These are phyloP conservation scores for Camillea tinctor DNA, from an alignment of 2,329 filamentous ascomycete species.

Conservation along the genomic window DNA sequence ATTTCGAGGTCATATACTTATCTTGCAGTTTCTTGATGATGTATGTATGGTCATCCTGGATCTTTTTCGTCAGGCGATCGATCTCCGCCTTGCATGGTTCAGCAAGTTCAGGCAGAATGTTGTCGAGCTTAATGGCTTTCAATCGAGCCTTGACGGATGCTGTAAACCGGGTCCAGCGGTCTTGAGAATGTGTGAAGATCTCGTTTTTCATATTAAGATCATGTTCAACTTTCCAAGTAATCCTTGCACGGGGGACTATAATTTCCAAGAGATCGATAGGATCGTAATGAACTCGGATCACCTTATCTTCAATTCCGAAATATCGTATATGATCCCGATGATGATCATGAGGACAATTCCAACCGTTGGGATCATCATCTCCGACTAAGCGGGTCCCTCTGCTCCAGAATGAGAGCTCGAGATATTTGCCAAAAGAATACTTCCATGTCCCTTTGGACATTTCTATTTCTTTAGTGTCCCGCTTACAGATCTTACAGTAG, in stretches of 20 bases:
- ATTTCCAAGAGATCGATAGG: slow-evolving; percentile 91
- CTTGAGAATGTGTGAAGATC: slow-evolving; percentile 76
- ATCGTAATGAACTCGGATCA: slow-evolving; percentile 88
- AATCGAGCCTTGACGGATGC: slow-evolving; percentile 79
- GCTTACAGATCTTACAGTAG: slow-evolving; percentile 86
- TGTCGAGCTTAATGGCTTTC: slow-evolving; percentile 87
- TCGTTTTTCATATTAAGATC: slow-evolving; percentile 93
- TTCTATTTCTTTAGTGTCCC: slow-evolving; percentile 81
- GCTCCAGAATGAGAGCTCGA: slow-evolving; percentile 98
- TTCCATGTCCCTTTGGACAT: slow-evolving; percentile 97
- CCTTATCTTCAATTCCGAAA: slow-evolving; percentile 84
- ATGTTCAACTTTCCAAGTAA: slow-evolving; percentile 97
- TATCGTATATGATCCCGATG: slow-evolving; percentile 90
- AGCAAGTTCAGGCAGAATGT: slow-evolving; percentile 81
- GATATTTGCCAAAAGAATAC: slow-evolving; percentile 96
- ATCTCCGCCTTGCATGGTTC: slow-evolving; percentile 81
- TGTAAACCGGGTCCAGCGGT: slow-evolving; percentile 84
- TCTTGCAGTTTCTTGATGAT: slow-evolving; percentile 79
- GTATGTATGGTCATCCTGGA: slow-evolving; percentile 76
- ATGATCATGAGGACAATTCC: slow-evolving; percentile 79
- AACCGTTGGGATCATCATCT: slow-evolving; percentile 46
- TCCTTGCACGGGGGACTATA: slow-evolving; percentile 81
- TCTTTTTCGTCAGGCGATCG: slow-evolving; percentile 72
- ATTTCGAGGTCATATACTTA: slow-evolving; percentile 89
- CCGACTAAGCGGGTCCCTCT: slow-evolving; percentile 73